Evolutionary conservation across 441 rosid genomes (phyloP).

Genomic region (Erodium trifolium): DNA sequence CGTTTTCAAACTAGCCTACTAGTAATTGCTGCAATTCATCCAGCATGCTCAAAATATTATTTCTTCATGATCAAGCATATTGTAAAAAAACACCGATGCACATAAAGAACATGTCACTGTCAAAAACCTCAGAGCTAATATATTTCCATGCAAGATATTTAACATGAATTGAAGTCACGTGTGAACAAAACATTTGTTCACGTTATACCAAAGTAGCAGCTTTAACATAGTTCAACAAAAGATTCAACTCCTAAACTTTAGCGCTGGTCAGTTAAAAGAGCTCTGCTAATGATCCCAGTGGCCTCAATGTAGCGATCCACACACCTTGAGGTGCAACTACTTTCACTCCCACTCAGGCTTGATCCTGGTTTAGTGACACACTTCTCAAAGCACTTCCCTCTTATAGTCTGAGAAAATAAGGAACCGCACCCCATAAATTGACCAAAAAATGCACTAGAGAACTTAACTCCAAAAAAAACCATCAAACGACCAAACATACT

Average conservation of each 20-base stretch:
- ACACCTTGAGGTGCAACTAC: constrained; percentile 86
- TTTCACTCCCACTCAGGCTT: constrained; percentile 76
- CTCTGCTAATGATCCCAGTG: constrained; percentile 56
- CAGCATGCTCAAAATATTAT: too few species aligned
- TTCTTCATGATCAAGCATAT: too few species aligned
- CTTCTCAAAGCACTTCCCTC: constrained; percentile 70
- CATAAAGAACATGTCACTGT: too few species aligned
- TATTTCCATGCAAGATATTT: too few species aligned
- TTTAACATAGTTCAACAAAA: background rate
- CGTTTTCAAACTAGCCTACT: constrained; percentile 1
- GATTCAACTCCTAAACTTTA: constrained; percentile 16
- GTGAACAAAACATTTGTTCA: background rate
- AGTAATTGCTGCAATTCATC: too few species aligned
- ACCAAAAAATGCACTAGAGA: background rate
- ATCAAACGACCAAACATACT: background rate
- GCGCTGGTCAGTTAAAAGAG: constrained; percentile 44
- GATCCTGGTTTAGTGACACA: constrained; percentile 85
- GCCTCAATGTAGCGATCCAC: constrained; percentile 94
- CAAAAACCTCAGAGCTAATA: too few species aligned
- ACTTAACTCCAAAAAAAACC: background rate
- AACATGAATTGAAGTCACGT: too few species aligned
- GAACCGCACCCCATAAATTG: too few species aligned
- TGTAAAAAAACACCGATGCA: too few species aligned
- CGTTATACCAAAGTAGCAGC: background rate
- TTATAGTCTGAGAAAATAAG: constrained; percentile 48